phyloP scores from a whole-genome alignment of 164 flowering plant species.

The Paratinospora sagittata region DNA sequence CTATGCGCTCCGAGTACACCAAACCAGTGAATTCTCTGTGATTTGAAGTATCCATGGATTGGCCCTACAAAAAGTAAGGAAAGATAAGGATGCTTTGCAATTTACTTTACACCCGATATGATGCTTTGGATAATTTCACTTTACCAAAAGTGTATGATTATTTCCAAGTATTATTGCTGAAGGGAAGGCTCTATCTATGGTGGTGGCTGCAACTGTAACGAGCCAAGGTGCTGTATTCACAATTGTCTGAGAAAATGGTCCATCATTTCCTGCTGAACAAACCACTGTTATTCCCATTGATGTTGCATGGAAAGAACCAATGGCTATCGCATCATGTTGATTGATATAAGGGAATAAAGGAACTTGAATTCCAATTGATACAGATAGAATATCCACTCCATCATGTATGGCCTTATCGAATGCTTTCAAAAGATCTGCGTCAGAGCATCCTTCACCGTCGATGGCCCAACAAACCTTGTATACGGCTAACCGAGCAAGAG shows the following conservation, averaged over 20 bases:
- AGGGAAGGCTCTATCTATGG: constrained; percentile 26
- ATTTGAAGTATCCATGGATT: constrained; percentile 14
- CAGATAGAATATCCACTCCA: constrained; percentile 25
- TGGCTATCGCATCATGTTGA: constrained; percentile 10
- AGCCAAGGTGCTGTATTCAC: constrained; percentile 25
- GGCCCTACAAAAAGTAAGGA: constrained; percentile 14
- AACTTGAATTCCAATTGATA: constrained; percentile 15
- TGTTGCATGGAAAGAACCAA: constrained; percentile 25
- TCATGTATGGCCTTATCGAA: constrained; percentile 28
- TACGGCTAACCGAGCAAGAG: constrained; percentile 22
- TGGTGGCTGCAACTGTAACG: constrained; percentile 25
- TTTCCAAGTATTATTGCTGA: constrained; percentile 21
- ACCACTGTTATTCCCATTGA: constrained; percentile 27
- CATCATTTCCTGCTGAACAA: constrained; percentile 21
- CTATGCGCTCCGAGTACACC: constrained; percentile 15
- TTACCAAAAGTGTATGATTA: constrained; percentile 18
- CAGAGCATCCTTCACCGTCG: neutral
- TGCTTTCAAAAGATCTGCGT: constrained; percentile 21
- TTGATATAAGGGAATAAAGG: constrained; percentile 17
- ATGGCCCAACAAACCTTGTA: constrained; percentile 22
- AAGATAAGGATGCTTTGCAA: neutral
- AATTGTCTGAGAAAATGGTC: constrained; percentile 23
- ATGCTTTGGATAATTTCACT: neutral
- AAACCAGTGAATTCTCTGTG: constrained; percentile 13
- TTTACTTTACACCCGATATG: neutral